Conservation (phyloP, 2,329 filamentous ascomycete genomes). For the Zasmidium angulare region DNA sequence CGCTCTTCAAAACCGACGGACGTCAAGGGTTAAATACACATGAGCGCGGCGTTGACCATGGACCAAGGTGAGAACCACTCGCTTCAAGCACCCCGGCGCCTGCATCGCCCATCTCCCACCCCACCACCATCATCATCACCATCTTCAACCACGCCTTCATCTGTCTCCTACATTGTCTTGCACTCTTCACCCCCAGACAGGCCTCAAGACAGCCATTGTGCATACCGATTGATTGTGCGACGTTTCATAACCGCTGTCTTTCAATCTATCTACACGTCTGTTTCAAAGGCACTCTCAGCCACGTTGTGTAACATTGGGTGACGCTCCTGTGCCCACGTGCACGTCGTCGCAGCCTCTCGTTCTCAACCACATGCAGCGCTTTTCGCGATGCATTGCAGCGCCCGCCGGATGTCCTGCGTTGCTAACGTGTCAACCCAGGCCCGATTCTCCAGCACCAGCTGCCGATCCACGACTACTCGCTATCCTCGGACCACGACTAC, state of each 20-base stretch:
- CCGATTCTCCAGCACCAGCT: constrained; percentile 47
- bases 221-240: constrained; percentile 17
- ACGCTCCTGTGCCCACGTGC: constrained; percentile 22
- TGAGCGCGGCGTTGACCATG: constrained; percentile 29
- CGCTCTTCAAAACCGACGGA: background rate
- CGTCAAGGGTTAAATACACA: constrained; percentile 15
- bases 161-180: background rate
- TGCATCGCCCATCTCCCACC: constrained; percentile 22
- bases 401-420: constrained; percentile 22
- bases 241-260: constrained; percentile 7
- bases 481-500: constrained; percentile 47
- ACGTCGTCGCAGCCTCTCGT: constrained; percentile 6
- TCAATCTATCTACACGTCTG: constrained; percentile 1
- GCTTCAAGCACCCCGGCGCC: constrained; percentile 17
- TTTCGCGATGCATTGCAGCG: constrained; percentile 14
- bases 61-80: constrained; percentile 33
- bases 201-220: constrained; percentile 9
- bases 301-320: constrained; percentile 30
- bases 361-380: constrained; percentile 7
- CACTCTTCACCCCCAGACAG: background rate
- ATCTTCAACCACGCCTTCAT: background rate
- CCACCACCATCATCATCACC: constrained; percentile 2
- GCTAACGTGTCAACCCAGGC: constrained; percentile 43
- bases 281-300: background rate
- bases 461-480: constrained; percentile 42